Evolutionary conservation across 2,329 filamentous ascomycete genomes (phyloP).

Genomic region (Pyricularia grisea): DNA sequence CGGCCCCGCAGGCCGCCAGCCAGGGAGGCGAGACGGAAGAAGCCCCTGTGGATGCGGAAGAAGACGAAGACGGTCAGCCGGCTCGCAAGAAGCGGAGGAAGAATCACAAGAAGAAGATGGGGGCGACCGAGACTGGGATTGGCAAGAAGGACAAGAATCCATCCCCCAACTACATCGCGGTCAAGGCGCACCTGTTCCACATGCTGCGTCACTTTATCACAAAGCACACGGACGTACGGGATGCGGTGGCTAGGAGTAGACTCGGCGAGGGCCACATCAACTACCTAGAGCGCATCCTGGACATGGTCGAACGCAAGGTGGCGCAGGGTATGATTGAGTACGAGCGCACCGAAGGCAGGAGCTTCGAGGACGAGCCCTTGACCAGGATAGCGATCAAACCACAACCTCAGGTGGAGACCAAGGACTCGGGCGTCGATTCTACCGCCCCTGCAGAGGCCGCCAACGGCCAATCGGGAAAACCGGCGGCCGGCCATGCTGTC

Average conservation of each 20-base stretch:
- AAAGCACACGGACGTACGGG: constrained; percentile 72
- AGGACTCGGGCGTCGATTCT: constrained; percentile 1
- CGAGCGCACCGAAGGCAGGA: constrained; percentile 39
- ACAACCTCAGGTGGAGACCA: constrained; percentile 9
- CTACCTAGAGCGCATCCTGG: constrained; percentile 67
- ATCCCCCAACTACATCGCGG: constrained; percentile 60
- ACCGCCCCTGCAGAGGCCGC: constrained; percentile 6
- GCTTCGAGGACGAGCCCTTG: constrained; percentile 25
- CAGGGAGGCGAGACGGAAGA: constrained; percentile 31
- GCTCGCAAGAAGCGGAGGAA: constrained; percentile 43
- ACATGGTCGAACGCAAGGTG: constrained; percentile 63
- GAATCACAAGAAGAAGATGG: constrained; percentile 12
- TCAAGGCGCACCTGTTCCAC: constrained; percentile 92
- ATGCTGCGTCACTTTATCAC: constrained; percentile 75
- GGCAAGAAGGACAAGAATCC: constrained; percentile 26
- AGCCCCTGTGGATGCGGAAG: constrained; percentile 5
- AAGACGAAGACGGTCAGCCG: constrained; percentile 33
- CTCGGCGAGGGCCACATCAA: constrained; percentile 62
- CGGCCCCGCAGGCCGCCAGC: neutral
- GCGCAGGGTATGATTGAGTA: constrained; percentile 65
- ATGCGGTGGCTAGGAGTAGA: constrained; percentile 63
- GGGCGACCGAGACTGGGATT: constrained; percentile 12
- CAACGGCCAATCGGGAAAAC: constrained; percentile 15
- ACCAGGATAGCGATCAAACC: neutral
- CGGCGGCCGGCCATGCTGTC: constrained; percentile 12